phyloP scores from a whole-genome alignment of 2,329 filamentous ascomycete genomes.

The Cladosporium sp. region DNA sequence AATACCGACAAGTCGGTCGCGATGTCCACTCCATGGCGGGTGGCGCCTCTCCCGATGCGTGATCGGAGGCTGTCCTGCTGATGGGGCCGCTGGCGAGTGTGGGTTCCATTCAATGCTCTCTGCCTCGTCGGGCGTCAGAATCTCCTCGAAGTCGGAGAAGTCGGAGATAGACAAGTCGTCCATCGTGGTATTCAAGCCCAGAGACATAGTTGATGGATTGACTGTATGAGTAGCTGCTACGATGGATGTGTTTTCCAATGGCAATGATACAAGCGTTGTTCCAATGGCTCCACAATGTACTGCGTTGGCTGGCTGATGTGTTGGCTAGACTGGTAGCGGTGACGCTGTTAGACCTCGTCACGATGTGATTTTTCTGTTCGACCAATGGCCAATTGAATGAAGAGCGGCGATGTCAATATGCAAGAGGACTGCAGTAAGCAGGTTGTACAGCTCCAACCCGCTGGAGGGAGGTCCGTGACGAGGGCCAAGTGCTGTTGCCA shows the following conservation, averaged over 20 bases:
- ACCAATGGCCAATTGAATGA: background rate
- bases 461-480: background rate
- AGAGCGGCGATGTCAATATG: background rate
- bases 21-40: constrained; percentile 20
- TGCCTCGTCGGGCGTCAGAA: constrained; percentile 11
- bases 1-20: constrained; percentile 19
- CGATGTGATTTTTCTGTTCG: background rate
- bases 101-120: constrained; percentile 15
- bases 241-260: background rate
- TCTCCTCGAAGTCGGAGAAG: constrained; percentile 16
- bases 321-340: background rate
- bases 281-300: background rate
- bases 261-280: background rate
- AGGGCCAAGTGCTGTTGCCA: background rate
- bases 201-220: background rate
- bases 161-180: constrained; percentile 7
- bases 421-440: background rate
- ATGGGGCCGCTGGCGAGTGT: background rate
- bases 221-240: background rate
- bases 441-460: background rate
- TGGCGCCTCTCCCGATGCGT: background rate
- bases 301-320: background rate
- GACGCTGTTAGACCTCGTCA: background rate
- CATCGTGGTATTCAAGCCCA: background rate
- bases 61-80: background rate